Base-by-base conservation (phyloP, 768 basidiomycete genomes). In the Pholiota molesta region DNA sequence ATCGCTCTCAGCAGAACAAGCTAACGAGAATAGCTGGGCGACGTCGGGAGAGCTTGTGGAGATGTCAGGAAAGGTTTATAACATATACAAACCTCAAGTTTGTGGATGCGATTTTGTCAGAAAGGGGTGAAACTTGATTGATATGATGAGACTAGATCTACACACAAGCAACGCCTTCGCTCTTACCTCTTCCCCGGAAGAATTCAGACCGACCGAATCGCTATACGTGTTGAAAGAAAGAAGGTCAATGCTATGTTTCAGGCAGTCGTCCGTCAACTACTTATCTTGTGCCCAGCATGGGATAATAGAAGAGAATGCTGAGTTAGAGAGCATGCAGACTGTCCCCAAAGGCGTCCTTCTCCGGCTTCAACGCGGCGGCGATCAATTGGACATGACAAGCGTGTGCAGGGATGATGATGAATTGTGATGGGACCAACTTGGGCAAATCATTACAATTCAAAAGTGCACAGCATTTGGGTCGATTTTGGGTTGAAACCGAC, bases 41-140 rank as follows among this genome's bases (percentile, higher is more conserved):
- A 39, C 47, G 45, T 39, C 21, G 33, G 47, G 19, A 31, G 31
- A 58, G 47, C 44, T 47, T 31, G 44, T 16, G 33, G 21, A 17
- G 29, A 17, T 37, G 14, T 13, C 16, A 6, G 23, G 11, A 19
- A n/a, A 39, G 29, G 33, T 51, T 49, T 58, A 58, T 58, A 52
- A 57, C 37, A 23, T 56, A 39, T 55, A 11, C 23, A 42, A n/a
- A n/a, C n/a, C 33, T 13, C 5, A 29, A 16, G 16, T 2, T 26
- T 58, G 47, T 51, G 47, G 45, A 58, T 35, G 16, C 2, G 14
- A 13, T 49, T 31, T 44, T 47, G 45, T 44, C 55, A 44, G 37
- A 56, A 58, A 51, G 19, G 45, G 45, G 29, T 58, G 57, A 58
- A 58, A 58, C 57, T 44, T 52, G 57, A 52, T 58, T 45, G 57